Percentiles rank a stretch among this genome's conserved stretches.
phyloP scores from a whole-genome alignment of 2,329 filamentous ascomycete species.

The Exophiala spinifera region DNA sequence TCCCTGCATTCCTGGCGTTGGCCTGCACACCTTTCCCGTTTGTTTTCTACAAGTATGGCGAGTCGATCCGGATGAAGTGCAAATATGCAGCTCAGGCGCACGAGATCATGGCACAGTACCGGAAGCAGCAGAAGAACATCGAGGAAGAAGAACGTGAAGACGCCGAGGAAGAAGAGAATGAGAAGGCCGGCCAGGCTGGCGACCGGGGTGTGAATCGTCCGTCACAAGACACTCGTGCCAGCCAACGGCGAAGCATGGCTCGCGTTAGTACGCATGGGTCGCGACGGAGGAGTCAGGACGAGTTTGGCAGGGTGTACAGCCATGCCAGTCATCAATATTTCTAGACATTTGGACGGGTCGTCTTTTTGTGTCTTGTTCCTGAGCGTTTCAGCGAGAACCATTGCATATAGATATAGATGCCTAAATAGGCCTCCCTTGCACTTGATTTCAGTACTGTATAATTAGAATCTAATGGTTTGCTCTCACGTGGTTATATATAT shows the following conservation, averaged over 20 bases:
- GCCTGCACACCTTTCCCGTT: constrained; percentile 71
- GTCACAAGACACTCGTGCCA: neutral
- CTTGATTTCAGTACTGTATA: too few relatives aligned
- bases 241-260: neutral
- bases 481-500: too few relatives aligned
- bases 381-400: neutral
- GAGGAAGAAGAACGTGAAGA: constrained; percentile 10
- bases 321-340: constrained; percentile 18
- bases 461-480: too few relatives aligned
- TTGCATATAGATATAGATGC: neutral
- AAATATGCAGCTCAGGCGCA: constrained; percentile 38
- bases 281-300: constrained; percentile 1
- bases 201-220: neutral
- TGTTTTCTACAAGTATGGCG: constrained; percentile 72
- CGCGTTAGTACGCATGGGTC: constrained; percentile 5
- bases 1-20: constrained; percentile 72
- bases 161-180: constrained; percentile 1
- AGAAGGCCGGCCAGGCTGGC: neutral
- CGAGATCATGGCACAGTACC: constrained; percentile 27
- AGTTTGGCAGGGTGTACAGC: constrained; percentile 18
- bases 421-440: too few relatives aligned
- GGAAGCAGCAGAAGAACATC: constrained; percentile 2
- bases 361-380: neutral
- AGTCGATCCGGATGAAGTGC: constrained; percentile 60
- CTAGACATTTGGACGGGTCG: neutral